Base-by-base conservation (phyloP, 2,329 filamentous ascomycete genomes). In the Pseudofabraea citricarpa region DNA sequence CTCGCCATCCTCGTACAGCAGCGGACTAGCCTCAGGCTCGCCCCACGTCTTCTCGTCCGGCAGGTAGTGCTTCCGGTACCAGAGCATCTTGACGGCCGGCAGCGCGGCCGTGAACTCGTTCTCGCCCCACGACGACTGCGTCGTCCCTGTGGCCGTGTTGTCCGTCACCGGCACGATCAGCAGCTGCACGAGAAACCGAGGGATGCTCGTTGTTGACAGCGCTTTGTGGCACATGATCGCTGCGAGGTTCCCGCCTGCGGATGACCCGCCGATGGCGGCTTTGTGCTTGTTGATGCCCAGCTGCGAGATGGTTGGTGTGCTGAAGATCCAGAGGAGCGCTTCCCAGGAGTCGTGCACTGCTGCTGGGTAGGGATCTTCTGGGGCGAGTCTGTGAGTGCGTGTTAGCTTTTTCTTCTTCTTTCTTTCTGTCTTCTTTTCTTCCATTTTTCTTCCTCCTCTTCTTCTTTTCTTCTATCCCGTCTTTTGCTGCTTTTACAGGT, bases 51-150 rank as follows among this genome's bases (percentile, higher is more conserved):
- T 55, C 19, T 64, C 44, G 32, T 72, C 61, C 0, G 75, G 75
- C 2, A 81, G 65, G 58, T 80, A 81, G 55, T 77, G 72, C 15
- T 68, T 55, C n/a, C 77, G 66, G 53, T 77, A 81, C 77, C 77
- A 81, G 38, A 75, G 56, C 77, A 81, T 81, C 58, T 80, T 79
- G 3, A 62, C 62, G 0, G 75, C 73, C 0, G 76, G 71, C 2
- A 80, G 64, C 0, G 75, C 73, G 1, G 75, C 69, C 0, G 70
- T 67, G 52, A 70, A 64, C 51, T 77, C 64, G 53, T 75, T 76
- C 35, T 70, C 66, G 13, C 58, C 64, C 66, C 73, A 81, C 3
- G 73, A 72, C 1, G 59, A 53, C 44, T 67, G 74, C 43, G 62
- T 72, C 7, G 51, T 56, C 0, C 66, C 54, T 12, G 61, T 61